Evolutionary conservation across 129 eudicot species (phyloP).

Genomic region (Heracleum sosnowskyi): DNA sequence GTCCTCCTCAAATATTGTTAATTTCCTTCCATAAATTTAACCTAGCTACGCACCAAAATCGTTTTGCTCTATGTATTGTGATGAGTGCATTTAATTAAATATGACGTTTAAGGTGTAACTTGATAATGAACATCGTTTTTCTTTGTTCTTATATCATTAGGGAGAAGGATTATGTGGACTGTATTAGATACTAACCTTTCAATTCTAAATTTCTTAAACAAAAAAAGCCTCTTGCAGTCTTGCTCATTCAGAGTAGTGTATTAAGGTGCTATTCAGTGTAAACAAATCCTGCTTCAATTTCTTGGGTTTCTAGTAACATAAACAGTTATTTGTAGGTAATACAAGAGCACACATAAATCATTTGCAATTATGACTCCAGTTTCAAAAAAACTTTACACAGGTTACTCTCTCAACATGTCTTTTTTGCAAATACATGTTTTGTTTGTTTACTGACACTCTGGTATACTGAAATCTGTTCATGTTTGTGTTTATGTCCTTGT

Average conservation of each 20-base stretch:
- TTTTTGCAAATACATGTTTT: not conserved
- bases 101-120: not conserved
- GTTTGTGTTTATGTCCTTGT: not conserved
- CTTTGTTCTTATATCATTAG: not conserved
- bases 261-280: not conserved
- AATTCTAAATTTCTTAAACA: not conserved
- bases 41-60: not conserved
- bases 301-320: not conserved
- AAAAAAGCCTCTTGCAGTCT: not conserved
- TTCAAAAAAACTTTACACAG: conserved; percentile 59
- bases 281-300: not conserved
- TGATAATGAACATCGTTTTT: not conserved
- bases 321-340: not conserved
- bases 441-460: not conserved
- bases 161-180: not conserved
- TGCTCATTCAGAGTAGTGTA: not conserved
- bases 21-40: not conserved
- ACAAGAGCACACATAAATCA: not conserved
- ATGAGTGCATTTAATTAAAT: not conserved
- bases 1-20: not conserved
- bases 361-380: conserved; percentile 43
- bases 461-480: not conserved
- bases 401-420: conserved; percentile 18
- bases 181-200: not conserved
- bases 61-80: not conserved